phyloP scores from a whole-genome alignment of 495 filamentous ascomycete genomes.

The Neurospora pannonica region DNA sequence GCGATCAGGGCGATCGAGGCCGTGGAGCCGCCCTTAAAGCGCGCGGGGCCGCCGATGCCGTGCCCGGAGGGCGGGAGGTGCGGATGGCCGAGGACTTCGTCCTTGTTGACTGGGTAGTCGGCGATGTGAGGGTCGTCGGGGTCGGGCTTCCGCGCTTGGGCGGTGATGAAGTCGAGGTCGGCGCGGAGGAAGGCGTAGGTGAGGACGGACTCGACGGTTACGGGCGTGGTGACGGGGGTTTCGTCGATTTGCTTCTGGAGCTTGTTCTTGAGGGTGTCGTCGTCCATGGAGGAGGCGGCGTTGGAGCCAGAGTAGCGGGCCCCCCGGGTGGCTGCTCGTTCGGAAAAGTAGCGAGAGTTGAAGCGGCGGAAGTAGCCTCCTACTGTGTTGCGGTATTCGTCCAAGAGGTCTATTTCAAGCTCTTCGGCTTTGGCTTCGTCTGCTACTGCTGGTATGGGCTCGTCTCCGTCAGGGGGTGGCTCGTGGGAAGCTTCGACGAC shows the following conservation, averaged over 20 bases:
- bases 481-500: slow-evolving; percentile 15
- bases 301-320: neutral
- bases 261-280: slow-evolving; percentile 3
- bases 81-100: slow-evolving; percentile 65
- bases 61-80: slow-evolving; percentile 43
- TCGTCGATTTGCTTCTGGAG: neutral
- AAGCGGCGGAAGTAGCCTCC: slow-evolving; percentile 94
- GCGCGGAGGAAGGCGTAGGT: slow-evolving; percentile 87
- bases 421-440: slow-evolving; percentile 40
- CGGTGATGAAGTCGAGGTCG: slow-evolving; percentile 85
- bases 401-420: slow-evolving; percentile 58
- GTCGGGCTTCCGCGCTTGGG: slow-evolving; percentile 67
- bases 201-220: slow-evolving; percentile 54
- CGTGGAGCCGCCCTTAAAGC: slow-evolving; percentile 88
- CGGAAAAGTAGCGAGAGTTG: slow-evolving; percentile 53
- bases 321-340: slow-evolving; percentile 15
- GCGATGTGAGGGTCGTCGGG: slow-evolving; percentile 53
- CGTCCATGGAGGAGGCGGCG: slow-evolving; percentile 3
- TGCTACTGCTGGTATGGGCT: slow-evolving; percentile 21
- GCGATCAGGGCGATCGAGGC: slow-evolving; percentile 83
- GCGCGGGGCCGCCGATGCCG: slow-evolving; percentile 56
- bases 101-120: slow-evolving; percentile 69
- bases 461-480: slow-evolving; percentile 20
- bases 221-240: slow-evolving; percentile 2
- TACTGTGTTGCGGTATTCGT: slow-evolving; percentile 72